These are phyloP conservation scores for Periconia digitata DNA, from an alignment of 2,329 filamentous ascomycete species.

Conservation along the genomic window DNA sequence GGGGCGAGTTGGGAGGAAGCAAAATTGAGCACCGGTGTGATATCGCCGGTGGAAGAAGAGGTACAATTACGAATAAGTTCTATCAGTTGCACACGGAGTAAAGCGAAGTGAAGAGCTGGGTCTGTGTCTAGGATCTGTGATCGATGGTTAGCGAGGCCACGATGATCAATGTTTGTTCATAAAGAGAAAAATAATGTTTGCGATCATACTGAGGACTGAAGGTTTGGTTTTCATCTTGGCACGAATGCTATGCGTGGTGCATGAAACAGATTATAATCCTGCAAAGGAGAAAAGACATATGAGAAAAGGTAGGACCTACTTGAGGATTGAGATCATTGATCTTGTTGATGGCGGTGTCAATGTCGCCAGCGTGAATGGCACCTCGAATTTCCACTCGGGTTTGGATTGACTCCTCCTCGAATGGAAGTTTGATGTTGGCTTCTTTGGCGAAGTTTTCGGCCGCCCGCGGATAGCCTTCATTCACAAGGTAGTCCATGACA, in stretches of 20 bases:
- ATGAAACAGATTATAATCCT: conserved; percentile 99
- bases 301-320: conserved; percentile 60
- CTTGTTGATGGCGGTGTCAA: conserved; percentile 80
- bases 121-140: conserved; percentile 82
- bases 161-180: conserved; percentile 8
- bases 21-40: conserved; percentile 79
- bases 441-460: conserved; percentile 93
- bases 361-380: conserved; percentile 81
- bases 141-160: conserved; percentile 23
- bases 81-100: conserved; percentile 87
- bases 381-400: conserved; percentile 81
- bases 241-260: conserved; percentile 97
- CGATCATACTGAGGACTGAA: conserved; percentile 85
- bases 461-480: conserved; percentile 90
- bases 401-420: conserved; percentile 72
- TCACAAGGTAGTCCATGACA: conserved; percentile 95
- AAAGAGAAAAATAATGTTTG: conserved; percentile 15
- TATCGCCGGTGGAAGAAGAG: conserved; percentile 66
- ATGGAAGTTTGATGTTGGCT: conserved; percentile 78
- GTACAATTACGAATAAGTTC: conserved; percentile 85
- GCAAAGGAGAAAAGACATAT: conserved; percentile 47
- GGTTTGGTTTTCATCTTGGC: conserved; percentile 85
- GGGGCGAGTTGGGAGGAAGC: conserved; percentile 86
- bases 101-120: conserved; percentile 80
- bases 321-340: conserved; percentile 89